These are phyloP conservation scores for Bonia amplexicaulis DNA, from an alignment of 176 grass and related monocot species.

Conservation along the genomic window DNA sequence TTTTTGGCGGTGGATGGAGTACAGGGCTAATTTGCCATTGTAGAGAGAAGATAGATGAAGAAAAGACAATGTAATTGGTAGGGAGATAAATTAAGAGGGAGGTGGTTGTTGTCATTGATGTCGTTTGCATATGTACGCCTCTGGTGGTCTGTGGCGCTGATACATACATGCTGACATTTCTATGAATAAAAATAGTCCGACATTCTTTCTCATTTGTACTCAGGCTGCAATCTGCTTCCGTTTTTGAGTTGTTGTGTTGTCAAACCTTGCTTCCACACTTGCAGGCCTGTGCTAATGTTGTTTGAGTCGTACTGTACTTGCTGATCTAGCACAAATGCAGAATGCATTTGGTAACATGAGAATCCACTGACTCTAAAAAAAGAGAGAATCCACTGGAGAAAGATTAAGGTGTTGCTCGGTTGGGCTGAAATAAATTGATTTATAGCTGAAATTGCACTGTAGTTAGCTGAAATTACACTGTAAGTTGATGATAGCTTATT, in stretches of 20 bases:
- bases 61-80: conserved; percentile 10
- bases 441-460: no score
- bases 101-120: conserved; percentile 27
- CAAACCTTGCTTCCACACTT: neutral
- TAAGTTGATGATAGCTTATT: no score
- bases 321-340: neutral
- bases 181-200: conserved; percentile 70
- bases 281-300: neutral
- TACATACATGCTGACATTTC: conserved; percentile 69
- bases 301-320: neutral
- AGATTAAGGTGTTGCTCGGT: no score
- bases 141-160: conserved; percentile 57
- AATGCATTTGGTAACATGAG: no score
- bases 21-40: conserved; percentile 38
- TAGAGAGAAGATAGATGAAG: conserved; percentile 24
- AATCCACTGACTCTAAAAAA: no score
- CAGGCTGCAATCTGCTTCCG: neutral
- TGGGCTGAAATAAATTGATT: no score
- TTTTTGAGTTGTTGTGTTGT: neutral
- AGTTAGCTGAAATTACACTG: no score
- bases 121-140: conserved; percentile 38
- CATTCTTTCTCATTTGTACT: conserved; percentile 33
- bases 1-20: conserved; percentile 1
- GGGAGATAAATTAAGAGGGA: conserved; percentile 10
- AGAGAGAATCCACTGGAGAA: no score